Conservation (phyloP, 1,284 basidiomycete species). For the Xerocomus nothofagi region DNA sequence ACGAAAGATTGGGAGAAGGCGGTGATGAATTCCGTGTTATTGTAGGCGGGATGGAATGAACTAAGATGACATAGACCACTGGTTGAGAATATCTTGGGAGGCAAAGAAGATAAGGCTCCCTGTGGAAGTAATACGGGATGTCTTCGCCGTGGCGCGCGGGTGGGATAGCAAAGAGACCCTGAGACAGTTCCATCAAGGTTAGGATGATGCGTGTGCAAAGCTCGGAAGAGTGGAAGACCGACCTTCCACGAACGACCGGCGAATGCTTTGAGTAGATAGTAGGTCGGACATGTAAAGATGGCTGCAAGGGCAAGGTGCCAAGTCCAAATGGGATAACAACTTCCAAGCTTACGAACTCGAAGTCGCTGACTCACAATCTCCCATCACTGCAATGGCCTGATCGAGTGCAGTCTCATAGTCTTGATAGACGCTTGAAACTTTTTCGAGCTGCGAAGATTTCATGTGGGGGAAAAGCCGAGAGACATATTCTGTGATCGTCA, state of each 20-base stretch:
- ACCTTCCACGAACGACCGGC: slow-evolving; percentile 8
- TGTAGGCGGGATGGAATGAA: slow-evolving; percentile 6
- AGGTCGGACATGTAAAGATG: slow-evolving; percentile 15
- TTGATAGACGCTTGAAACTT: slow-evolving; percentile 7
- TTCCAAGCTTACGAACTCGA: too few species aligned
- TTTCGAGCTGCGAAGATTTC: neutral
- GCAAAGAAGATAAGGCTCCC: neutral
- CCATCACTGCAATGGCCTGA: slow-evolving; percentile 12
- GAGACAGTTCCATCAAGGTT: too few species aligned
- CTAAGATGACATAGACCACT: too few species aligned
- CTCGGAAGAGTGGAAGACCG: neutral
- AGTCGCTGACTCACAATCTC: slow-evolving; percentile 17
- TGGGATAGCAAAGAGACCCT: neutral
- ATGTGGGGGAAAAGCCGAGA: slow-evolving; percentile 7
- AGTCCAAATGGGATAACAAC: neutral
- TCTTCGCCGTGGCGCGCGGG: neutral
- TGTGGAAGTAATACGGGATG: neutral
- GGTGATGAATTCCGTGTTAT: slow-evolving; percentile 10
- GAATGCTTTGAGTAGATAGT: slow-evolving; percentile 10
- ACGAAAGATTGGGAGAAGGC: slow-evolving; percentile 10
- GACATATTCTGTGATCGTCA: slow-evolving; percentile 7
- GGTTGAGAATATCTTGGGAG: too few species aligned
- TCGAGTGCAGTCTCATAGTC: neutral
- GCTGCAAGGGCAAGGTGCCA: neutral
- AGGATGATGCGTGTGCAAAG: neutral